A percentile compares a stretch with the other conserved stretches of the same genome.
These are phyloP conservation scores for Pyricularia pennisetigena DNA, from an alignment of 2,329 filamentous ascomycete species.

Conservation along the genomic window DNA sequence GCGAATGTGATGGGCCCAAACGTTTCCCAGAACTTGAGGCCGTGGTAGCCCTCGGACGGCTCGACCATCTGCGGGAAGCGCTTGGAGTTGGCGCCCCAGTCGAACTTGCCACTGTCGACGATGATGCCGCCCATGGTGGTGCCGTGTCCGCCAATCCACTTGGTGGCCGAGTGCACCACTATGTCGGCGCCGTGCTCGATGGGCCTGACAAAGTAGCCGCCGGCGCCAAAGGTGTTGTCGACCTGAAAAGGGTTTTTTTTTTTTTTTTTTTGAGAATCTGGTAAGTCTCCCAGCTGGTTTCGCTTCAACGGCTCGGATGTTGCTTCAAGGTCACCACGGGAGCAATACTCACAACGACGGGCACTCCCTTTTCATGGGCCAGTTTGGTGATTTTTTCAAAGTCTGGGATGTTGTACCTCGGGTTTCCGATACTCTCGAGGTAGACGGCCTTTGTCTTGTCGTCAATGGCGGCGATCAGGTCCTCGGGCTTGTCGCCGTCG, in stretches of 20 bases:
- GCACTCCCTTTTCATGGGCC: constrained; percentile 59
- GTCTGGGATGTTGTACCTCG: constrained; percentile 85
- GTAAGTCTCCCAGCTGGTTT: not conserved
- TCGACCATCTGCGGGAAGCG: constrained; percentile 92
- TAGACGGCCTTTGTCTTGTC: constrained; percentile 90
- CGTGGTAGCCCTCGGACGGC: constrained; percentile 82
- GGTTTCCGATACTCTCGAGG: constrained; percentile 88
- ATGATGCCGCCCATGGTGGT: constrained; percentile 84
- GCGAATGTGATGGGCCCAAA: constrained; percentile 78
- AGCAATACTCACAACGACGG: constrained; percentile 42
- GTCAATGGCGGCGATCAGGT: constrained; percentile 75
- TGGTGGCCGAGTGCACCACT: constrained; percentile 87
- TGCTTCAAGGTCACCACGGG: not conserved
- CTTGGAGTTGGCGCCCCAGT: constrained; percentile 76
- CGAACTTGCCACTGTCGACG: constrained; percentile 82
- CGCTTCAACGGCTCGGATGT: not conserved
- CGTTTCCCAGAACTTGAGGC: constrained; percentile 88
- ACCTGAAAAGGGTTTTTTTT: constrained; percentile 35
- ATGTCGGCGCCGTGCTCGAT: constrained; percentile 91
- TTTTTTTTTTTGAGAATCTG: too few species aligned
- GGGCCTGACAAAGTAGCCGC: constrained; percentile 77
- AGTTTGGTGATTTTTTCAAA: constrained; percentile 78
- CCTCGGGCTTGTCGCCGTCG: constrained; percentile 66
- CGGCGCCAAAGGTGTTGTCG: constrained; percentile 93
- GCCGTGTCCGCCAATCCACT: constrained; percentile 95